Evolutionary conservation across 2,329 filamentous ascomycete species (phyloP), one percentile per base, ranked within the genome.

Genomic region (Monosporascus ibericus): DNA sequence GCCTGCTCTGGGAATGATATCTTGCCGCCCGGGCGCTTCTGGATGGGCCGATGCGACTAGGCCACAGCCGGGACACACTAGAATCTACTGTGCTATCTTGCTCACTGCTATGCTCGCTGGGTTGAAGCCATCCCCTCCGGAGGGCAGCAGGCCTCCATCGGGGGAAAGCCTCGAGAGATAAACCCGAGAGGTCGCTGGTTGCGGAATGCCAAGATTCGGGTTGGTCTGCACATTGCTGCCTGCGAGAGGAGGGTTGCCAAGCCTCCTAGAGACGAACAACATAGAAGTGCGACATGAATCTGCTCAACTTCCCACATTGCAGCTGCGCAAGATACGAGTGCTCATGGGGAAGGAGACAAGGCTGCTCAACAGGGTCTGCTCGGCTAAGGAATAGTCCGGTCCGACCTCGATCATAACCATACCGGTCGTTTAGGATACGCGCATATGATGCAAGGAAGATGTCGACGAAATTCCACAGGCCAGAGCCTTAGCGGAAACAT

Each of bases 401-500:
- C 46, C 49, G 48, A 47, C 40, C 53, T 52, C 50, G 51, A 50
- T 53, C 50, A 58, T 57, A 54, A 59, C 60, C 58, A 64, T 62
- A 59, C 60, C 60, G 63, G 61, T 63, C 62, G 64, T 17, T 59
- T 56, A 61, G 54, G 54, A 55, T 63, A 64, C 59, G 61, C 60
- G 65, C 62, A 61, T 59, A 61, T 60, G 64, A 62, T 66, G 64
- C 58, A 65, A 65, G 63, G 66, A 70, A 76, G 69, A 75, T 77
- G 82, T 81, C 84, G 84, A 87, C 80, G 75, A 80, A 84, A 86
- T 80, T 83, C 84, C 83, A 80, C 81, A 78, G 84, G 78, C 74
- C 68, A 73, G 68, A 75, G 82, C 85, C 86, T 86, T 79, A 87
- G 83, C 80, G 85, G 91, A 88, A 91, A 99, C 94, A 95, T 99